Percentiles rank a stretch among this genome's conserved stretches.
Conservation (phyloP, 2,329 filamentous ascomycete species). For the Botrytis medusae region DNA sequence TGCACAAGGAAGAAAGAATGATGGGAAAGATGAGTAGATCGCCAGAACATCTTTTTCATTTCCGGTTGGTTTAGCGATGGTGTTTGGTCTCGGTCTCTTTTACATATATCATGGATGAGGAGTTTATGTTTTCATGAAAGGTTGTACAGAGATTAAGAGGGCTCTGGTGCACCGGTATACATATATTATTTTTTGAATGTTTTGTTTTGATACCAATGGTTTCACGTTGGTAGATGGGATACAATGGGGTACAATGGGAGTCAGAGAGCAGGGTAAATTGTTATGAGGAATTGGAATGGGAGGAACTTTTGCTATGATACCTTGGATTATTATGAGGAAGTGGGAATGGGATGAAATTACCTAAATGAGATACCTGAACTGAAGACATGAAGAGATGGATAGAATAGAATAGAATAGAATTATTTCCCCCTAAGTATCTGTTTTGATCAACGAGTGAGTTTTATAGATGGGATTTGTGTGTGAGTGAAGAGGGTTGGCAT, state of each 20-base stretch:
- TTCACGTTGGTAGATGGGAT: not conserved
- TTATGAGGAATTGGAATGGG: not conserved
- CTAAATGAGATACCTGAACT: not conserved
- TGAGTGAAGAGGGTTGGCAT: not conserved
- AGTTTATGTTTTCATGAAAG: not conserved
- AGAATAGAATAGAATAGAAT: not conserved
- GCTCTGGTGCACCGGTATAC: not conserved
- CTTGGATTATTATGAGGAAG: not conserved
- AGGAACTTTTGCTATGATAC: not conserved
- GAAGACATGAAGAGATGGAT: not conserved
- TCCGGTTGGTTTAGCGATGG: not conserved
- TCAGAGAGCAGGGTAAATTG: not conserved
- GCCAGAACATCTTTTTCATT: not conserved
- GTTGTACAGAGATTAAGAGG: not conserved
- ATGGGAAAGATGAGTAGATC: not conserved
- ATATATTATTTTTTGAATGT: not conserved
- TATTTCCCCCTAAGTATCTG: not conserved
- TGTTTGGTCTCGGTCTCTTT: not conserved
- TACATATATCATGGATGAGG: not conserved
- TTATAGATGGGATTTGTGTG: not conserved
- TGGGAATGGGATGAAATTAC: not conserved
- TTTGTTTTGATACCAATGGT: conserved; percentile 1
- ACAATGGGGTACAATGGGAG: not conserved
- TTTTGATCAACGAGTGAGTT: not conserved
- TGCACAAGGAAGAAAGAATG: not conserved